Conservation (phyloP, 257 asterid genomes). For the Mitragyna speciosa region DNA sequence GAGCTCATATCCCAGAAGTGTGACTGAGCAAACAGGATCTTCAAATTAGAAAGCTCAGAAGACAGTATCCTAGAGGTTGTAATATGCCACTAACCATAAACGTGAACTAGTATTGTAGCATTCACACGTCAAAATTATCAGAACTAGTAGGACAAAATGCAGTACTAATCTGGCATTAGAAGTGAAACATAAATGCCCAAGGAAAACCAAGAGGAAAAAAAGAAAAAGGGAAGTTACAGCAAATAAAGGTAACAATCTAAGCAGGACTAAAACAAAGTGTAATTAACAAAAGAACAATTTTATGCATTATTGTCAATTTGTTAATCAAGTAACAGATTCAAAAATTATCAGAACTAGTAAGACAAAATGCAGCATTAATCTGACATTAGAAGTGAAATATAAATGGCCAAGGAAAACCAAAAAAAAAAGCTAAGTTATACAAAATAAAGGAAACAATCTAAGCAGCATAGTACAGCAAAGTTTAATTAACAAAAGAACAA, state of each 20-base stretch:
- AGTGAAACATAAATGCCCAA: not conserved
- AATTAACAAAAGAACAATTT: not conserved
- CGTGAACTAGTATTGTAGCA: not conserved
- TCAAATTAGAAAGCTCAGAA: slow-evolving; percentile 15
- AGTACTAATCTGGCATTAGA: not conserved
- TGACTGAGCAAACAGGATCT: slow-evolving; percentile 13
- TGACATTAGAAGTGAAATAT: not conserved
- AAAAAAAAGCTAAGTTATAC: not conserved
- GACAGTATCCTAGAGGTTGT: not conserved
- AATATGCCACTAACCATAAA: not conserved
- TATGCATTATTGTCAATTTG: not conserved
- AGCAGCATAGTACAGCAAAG: not conserved
- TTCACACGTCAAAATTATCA: not conserved
- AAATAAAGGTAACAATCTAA: not conserved
- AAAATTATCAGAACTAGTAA: not conserved
- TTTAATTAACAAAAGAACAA: not conserved
- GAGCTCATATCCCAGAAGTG: slow-evolving; percentile 81
- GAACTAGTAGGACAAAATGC: not conserved
- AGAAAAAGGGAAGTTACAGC: not conserved
- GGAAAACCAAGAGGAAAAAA: not conserved
- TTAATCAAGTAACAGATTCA: not conserved
- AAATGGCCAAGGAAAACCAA: not conserved
- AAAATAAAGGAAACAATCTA: not conserved
- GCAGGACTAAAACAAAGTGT: not conserved
- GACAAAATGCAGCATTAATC: not conserved